These are phyloP conservation scores for Fusarium piperis DNA, from an alignment of 2,329 filamentous ascomycete species.

Conservation along the genomic window DNA sequence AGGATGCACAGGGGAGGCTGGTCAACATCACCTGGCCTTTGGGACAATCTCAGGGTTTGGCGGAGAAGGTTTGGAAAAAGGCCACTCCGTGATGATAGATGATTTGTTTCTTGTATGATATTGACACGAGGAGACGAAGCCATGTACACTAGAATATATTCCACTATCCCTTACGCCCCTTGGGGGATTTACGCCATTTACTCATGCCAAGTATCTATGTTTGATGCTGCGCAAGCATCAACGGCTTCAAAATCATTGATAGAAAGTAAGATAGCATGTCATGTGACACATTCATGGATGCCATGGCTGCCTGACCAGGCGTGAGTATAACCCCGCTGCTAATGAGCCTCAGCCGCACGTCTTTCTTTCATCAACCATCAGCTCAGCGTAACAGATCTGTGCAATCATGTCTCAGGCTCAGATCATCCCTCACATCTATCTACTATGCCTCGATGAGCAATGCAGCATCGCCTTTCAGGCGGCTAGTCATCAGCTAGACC, in stretches of 20 bases:
- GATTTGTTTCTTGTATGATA: neutral
- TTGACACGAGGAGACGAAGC: neutral
- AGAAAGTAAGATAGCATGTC: neutral
- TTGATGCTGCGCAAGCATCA: neutral
- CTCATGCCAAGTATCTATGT: neutral
- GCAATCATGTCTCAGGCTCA: neutral
- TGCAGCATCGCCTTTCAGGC: neutral
- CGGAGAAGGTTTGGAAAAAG: conserved; percentile 3
- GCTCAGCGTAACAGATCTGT: neutral
- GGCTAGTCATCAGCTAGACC: conserved; percentile 45
- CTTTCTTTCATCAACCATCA: neutral
- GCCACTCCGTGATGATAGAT: neutral
- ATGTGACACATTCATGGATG: neutral
- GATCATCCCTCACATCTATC: neutral
- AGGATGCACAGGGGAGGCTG: conserved; percentile 4
- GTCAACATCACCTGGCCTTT: conserved; percentile 13
- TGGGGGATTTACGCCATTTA: neutral
- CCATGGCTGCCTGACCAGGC: neutral
- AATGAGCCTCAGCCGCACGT: neutral
- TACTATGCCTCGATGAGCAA: neutral
- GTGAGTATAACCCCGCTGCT: neutral
- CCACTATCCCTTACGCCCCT: neutral
- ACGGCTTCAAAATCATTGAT: neutral
- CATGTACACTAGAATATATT: neutral
- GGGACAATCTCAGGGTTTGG: neutral